Conservation (phyloP, 306 rosid genomes). For the Corylus heterophylla region DNA sequence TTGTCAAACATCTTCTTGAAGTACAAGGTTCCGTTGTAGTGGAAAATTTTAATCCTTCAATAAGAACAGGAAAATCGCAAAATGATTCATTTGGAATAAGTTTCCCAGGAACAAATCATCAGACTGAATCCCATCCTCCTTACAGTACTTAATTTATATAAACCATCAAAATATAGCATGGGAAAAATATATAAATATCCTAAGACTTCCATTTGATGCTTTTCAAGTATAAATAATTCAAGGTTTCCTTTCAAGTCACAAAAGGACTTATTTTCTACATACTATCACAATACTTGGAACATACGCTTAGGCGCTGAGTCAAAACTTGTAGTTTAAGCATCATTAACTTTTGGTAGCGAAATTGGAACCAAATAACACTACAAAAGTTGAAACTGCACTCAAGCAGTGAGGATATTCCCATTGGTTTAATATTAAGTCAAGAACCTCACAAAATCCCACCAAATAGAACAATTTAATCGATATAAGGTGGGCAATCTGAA, state of each 20-base stretch:
- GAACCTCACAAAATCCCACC: constrained; percentile 9
- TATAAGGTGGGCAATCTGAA: constrained; percentile 22
- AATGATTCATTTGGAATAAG: neutral
- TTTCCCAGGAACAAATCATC: neutral
- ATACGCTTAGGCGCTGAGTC: neutral
- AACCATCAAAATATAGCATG: neutral
- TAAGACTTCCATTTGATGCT: neutral
- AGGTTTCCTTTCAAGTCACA: neutral
- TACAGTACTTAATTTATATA: neutral
- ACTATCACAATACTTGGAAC: neutral
- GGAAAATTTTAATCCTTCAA: constrained; percentile 81
- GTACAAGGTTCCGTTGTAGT: constrained; percentile 73
- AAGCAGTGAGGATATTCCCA: constrained; percentile 22
- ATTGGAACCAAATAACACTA: neutral
- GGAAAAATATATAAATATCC: neutral
- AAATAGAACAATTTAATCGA: constrained; percentile 1
- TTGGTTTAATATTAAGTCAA: constrained; percentile 6
- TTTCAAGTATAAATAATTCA: neutral
- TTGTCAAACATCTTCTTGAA: constrained; percentile 92
- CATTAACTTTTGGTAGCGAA: neutral
- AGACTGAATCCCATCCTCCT: neutral
- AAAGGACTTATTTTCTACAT: neutral
- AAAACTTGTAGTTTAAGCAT: neutral
- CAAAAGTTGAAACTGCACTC: neutral
- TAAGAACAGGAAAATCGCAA: constrained; percentile 8